phyloP scores from a whole-genome alignment of 768 basidiomycete species.

The Rhodosporidiobolus odoratus region DNA sequence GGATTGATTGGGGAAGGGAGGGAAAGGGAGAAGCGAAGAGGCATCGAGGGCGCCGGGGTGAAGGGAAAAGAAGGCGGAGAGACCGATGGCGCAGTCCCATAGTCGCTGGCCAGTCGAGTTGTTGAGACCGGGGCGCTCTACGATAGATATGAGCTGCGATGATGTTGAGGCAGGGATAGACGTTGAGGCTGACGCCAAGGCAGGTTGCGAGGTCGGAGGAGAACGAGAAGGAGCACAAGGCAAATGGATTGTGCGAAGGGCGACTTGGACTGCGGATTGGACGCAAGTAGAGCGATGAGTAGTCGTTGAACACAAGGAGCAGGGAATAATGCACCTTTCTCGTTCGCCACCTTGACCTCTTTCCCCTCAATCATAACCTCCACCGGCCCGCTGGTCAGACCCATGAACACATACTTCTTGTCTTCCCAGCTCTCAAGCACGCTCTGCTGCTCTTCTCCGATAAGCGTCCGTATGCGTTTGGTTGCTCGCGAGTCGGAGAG shows the following conservation, averaged over 20 bases:
- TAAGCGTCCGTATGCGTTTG: neutral
- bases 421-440: conserved; percentile 21
- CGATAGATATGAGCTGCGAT: neutral
- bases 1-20: neutral
- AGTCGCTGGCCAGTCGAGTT: conserved; percentile 37
- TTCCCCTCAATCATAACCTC: neutral
- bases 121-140: conserved; percentile 35
- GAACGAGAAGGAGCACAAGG: neutral
- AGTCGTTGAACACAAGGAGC: too few species aligned
- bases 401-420: conserved; percentile 7
- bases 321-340: conserved; percentile 14
- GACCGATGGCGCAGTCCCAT: conserved; percentile 37
- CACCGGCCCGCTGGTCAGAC: conserved; percentile 17
- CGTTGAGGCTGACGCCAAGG: neutral
- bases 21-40: neutral
- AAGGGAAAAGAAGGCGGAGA: conserved; percentile 26
- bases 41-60: conserved; percentile 5
- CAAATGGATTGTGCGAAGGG: conserved; percentile 1
- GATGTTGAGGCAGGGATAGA: neutral
- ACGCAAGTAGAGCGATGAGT: neutral
- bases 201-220: neutral
- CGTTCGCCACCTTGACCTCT: neutral
- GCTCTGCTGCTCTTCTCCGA: conserved; percentile 2
- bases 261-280: conserved; percentile 21
- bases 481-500: neutral